Evolutionary conservation across 345 rosid species (phyloP).

Genomic region (Brassica nigra): DNA sequence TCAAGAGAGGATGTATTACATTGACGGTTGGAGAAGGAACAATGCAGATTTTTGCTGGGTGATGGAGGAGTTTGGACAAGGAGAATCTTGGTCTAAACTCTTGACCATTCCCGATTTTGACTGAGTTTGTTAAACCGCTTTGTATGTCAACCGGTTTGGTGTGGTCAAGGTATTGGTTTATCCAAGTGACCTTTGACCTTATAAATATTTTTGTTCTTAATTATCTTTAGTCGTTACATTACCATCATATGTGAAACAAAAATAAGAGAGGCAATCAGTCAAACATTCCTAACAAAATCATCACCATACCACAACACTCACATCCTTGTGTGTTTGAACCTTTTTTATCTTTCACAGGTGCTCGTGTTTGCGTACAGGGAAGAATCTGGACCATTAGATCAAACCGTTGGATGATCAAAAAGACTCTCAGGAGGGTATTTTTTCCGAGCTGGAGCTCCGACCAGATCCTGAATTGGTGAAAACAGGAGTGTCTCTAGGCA

Average conservation of each 20-base stretch:
- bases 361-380: constrained; percentile 4
- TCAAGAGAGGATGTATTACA: constrained; percentile 5
- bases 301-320: constrained; percentile 3
- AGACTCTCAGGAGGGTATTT: neutral
- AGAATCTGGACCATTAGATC: constrained; percentile 23
- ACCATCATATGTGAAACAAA: constrained; percentile 16
- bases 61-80: neutral
- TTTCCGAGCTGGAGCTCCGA: constrained; percentile 33
- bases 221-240: constrained; percentile 18
- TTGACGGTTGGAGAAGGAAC: constrained; percentile 52
- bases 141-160: constrained; percentile 37
- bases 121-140: constrained; percentile 25
- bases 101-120: constrained; percentile 28
- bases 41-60: neutral
- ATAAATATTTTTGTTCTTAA: neutral
- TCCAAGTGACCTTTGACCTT: constrained; percentile 26
- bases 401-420: neutral
- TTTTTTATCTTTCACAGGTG: neutral
- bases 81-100: constrained; percentile 35
- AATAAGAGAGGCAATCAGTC: constrained; percentile 13
- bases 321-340: neutral
- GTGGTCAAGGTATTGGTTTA: constrained; percentile 36
- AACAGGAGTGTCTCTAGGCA: constrained; percentile 40
- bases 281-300: constrained; percentile 20
- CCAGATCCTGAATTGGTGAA: constrained; percentile 34